Evolutionary conservation across 768 basidiomycete genomes (phyloP).

Genomic region (Calocybe cyanea): DNA sequence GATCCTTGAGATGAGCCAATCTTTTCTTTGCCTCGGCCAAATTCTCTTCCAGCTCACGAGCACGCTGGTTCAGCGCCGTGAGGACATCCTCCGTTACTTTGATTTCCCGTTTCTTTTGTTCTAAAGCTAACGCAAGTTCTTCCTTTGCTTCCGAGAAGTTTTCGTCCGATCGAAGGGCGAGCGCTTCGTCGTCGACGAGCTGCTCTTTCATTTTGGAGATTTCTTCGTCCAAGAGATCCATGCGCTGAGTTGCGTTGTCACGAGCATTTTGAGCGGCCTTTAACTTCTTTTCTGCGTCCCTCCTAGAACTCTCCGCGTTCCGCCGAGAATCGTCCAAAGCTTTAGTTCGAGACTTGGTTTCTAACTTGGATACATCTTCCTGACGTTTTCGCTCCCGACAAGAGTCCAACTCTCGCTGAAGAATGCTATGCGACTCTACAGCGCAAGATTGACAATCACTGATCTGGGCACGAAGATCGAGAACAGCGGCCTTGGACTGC

Average conservation of each 20-base stretch:
- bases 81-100: conserved; percentile 66
- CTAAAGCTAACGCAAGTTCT: conserved; percentile 49
- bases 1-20: conserved; percentile 55
- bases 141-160: conserved; percentile 49
- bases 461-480: conserved; percentile 70
- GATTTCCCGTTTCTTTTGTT: conserved; percentile 57
- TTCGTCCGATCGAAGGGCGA: conserved; percentile 41
- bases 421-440: conserved; percentile 52
- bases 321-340: conserved; percentile 84
- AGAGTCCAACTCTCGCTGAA: conserved; percentile 73
- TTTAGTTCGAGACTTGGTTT: conserved; percentile 83
- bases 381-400: conserved; percentile 72
- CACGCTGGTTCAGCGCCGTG: conserved; percentile 55
- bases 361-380: conserved; percentile 76
- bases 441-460: conserved; percentile 55
- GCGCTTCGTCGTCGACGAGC: conserved; percentile 50
- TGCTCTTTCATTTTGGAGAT: conserved; percentile 53
- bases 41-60: conserved; percentile 71
- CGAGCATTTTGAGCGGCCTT: conserved; percentile 62
- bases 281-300: conserved; percentile 87
- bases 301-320: conserved; percentile 69
- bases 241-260: conserved; percentile 55
- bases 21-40: conserved; percentile 61
- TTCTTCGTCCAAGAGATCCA: conserved; percentile 59
- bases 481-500: conserved; percentile 52